Evolutionary conservation across 1,284 basidiomycete genomes (phyloP).

Genomic region (Phellinidium pouzarii): DNA sequence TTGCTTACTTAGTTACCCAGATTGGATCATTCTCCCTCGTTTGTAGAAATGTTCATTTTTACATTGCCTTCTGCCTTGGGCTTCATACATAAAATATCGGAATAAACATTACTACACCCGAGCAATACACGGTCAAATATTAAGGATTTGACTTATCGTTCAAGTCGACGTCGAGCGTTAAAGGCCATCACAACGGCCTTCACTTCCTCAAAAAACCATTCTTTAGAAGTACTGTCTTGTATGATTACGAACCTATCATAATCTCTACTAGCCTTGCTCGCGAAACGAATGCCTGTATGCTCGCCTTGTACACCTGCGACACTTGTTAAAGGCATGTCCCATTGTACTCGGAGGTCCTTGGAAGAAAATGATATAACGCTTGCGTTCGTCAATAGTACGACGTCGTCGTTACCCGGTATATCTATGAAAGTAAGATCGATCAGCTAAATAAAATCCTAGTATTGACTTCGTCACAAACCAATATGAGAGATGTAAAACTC

Average conservation of each 20-base stretch:
- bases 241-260: conserved; percentile 72
- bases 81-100: conserved; percentile 1
- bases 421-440: conserved; percentile 36
- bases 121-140: conserved; percentile 2
- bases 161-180: conserved; percentile 67
- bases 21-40: neutral
- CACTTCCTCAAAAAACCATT: conserved; percentile 74
- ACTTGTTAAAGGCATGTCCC: conserved; percentile 88
- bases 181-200: conserved; percentile 68
- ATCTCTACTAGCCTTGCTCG: conserved; percentile 66
- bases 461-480: conserved; percentile 37
- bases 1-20: neutral
- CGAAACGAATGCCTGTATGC: conserved; percentile 83
- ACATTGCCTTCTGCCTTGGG: neutral
- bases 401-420: conserved; percentile 75
- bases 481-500: conserved; percentile 93
- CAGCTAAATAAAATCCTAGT: conserved; percentile 5
- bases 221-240: conserved; percentile 63
- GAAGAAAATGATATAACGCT: conserved; percentile 84
- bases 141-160: conserved; percentile 32
- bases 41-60: neutral
- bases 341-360: conserved; percentile 78
- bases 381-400: conserved; percentile 76
- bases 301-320: conserved; percentile 87
- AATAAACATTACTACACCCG: conserved; percentile 6